Percentiles rank a stretch among this genome's conserved stretches.
Evolutionary conservation across 2,329 filamentous ascomycete genomes (phyloP).

Genomic region (Pestalotiopsis sp.): DNA sequence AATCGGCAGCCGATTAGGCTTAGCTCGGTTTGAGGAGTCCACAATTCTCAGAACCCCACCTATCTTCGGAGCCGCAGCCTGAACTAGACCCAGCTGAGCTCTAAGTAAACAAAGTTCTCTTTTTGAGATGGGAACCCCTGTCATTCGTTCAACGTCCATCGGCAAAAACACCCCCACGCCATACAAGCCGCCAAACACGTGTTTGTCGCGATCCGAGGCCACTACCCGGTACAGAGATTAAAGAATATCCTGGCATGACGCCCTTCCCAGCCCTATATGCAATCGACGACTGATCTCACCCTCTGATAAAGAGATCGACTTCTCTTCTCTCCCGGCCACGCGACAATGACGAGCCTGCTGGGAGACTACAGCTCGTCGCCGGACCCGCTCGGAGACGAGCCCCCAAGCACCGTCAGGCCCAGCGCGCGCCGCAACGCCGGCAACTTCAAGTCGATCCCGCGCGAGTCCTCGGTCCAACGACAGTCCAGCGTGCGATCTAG

Average conservation of each 20-base stretch:
- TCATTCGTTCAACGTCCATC: slow-evolving; percentile 1
- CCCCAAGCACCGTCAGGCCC: slow-evolving; percentile 25
- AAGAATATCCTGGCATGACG: not conserved
- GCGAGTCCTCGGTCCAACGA: slow-evolving; percentile 41
- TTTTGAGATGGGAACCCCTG: slow-evolving; percentile 21
- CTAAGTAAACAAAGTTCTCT: slow-evolving; percentile 32
- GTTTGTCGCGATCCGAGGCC: not conserved
- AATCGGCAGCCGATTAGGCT: not conserved
- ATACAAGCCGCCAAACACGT: slow-evolving; percentile 2
- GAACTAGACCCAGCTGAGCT: slow-evolving; percentile 14
- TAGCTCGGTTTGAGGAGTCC: not conserved
- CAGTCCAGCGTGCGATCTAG: slow-evolving; percentile 25
- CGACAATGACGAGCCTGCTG: slow-evolving; percentile 26
- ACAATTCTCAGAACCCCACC: not conserved
- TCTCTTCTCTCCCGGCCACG: not conserved
- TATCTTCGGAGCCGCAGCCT: not conserved
- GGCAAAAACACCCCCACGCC: not conserved
- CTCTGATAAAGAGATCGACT: not conserved
- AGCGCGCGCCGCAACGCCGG: slow-evolving; percentile 24
- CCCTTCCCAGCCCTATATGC: not conserved
- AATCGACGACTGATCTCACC: not conserved
- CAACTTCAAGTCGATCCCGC: slow-evolving; percentile 18
- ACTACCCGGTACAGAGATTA: not conserved
- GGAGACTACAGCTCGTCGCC: slow-evolving; percentile 33
- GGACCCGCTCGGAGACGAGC: slow-evolving; percentile 33